Evolutionary conservation across 129 eudicot genomes (phyloP).

Genomic region (sunflower (Helianthus annuus)): DNA sequence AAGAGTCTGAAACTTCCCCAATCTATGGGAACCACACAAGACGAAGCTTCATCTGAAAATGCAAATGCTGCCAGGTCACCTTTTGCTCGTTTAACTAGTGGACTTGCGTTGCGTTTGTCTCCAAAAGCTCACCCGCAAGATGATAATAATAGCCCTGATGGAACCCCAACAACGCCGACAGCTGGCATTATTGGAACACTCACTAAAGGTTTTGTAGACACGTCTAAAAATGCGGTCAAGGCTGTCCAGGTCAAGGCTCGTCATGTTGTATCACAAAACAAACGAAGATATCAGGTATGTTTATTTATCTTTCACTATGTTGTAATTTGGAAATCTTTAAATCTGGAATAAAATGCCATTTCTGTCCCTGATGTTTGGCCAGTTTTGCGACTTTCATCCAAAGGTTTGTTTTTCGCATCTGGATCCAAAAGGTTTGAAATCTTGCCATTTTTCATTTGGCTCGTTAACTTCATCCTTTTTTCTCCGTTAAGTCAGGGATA

Average conservation of each 20-base stretch:
- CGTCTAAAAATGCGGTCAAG: slow-evolving; percentile 91
- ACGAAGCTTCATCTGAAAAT: slow-evolving; percentile 51
- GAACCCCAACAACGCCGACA: slow-evolving; percentile 53
- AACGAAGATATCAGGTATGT: slow-evolving; percentile 87
- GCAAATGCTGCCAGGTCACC: slow-evolving; percentile 43
- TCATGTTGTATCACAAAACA: slow-evolving; percentile 93
- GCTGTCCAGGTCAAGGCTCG: slow-evolving; percentile 97
- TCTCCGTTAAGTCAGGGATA: no score
- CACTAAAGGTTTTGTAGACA: slow-evolving; percentile 86
- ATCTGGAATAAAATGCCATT: neutral
- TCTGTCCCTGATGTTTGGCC: no score
- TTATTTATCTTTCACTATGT: slow-evolving; percentile 1
- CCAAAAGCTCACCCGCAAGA: slow-evolving; percentile 65
- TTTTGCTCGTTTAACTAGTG: slow-evolving; percentile 72
- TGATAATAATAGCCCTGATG: slow-evolving; percentile 57
- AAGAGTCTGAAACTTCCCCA: slow-evolving; percentile 73
- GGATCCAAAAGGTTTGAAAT: no score
- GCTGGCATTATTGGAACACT: slow-evolving; percentile 74
- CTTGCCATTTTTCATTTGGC: no score
- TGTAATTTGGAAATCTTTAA: slow-evolving; percentile 8
- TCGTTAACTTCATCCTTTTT: no score
- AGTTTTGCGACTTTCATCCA: no score
- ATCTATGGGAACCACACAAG: slow-evolving; percentile 50
- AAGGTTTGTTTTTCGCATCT: no score
- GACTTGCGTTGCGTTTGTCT: slow-evolving; percentile 63